Conservation (phyloP, 495 filamentous ascomycete genomes). For the Trichoderma parareesei region DNA sequence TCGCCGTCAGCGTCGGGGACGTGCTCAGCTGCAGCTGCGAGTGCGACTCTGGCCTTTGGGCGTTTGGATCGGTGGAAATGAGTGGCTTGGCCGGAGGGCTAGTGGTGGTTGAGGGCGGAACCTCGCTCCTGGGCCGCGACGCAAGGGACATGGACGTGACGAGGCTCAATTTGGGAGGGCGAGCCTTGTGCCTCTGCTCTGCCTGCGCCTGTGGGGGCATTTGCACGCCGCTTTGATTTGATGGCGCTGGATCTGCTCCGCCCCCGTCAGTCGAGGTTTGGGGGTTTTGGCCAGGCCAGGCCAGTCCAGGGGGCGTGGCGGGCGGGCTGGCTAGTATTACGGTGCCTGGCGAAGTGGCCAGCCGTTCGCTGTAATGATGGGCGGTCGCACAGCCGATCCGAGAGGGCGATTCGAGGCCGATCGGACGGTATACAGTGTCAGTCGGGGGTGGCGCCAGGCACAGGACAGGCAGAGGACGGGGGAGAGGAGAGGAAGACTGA, state of each 20-base stretch:
- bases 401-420: not conserved
- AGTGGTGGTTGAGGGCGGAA: constrained; percentile 7
- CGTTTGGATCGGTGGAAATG: constrained; percentile 4
- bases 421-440: not conserved
- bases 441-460: not conserved
- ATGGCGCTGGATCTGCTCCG: constrained; percentile 10
- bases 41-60: constrained; percentile 5
- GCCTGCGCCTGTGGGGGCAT: constrained; percentile 1
- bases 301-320: not conserved
- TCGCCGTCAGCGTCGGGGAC: not conserved
- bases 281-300: no score
- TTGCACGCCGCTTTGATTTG: constrained; percentile 6
- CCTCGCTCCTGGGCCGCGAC: constrained; percentile 8
- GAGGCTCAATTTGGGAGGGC: constrained; percentile 4
- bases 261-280: constrained; percentile 3
- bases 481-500: not conserved
- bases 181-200: constrained; percentile 5
- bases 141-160: constrained; percentile 9
- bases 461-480: not conserved
- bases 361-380: not conserved
- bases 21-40: not conserved
- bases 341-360: not conserved
- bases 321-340: not conserved
- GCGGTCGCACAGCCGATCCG: constrained; percentile 4
- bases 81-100: constrained; percentile 5